Base-by-base conservation (phyloP, 805 yeast genomes). In the Yarrowia alimentaria region DNA sequence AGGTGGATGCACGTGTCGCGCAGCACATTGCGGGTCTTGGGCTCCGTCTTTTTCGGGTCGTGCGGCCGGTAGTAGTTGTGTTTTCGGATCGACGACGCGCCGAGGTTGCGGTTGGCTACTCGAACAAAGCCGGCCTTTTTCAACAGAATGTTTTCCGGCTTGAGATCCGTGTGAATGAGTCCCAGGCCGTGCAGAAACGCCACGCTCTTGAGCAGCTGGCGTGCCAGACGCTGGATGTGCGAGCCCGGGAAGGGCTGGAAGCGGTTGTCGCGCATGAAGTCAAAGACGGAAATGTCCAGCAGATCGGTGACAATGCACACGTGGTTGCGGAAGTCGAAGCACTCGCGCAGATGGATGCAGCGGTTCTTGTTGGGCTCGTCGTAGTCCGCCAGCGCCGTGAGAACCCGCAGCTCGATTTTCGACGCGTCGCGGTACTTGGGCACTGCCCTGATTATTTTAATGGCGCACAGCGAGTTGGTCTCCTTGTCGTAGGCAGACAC, bases 391-490 rank as follows among this genome's bases (percentile, higher is more conserved):
- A 88, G 68, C 45, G 91, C 82, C 13, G 85, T 72, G 54, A 93
- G 69, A 10, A 93, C 88, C 40, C 98, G 70, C 19, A 93, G 72
- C 68, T 93, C 99, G 52, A 90, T 88, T 66, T 84, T 86, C 11
- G 96, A 87, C 3, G 99, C 99, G 62, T 90, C 97, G 51, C 98
- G 75, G 66, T 93, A 93, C 69, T 94, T 87, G 18, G 89, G 95
- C 18, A 93, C 84, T 16, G 96, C 87, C 53, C 95, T 75, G 45
- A 93, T 93, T 55, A 93, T 85, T 65, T 93, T 93, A 54, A 93
- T 84, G 1, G 99, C 99, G 35, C 88, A 93, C 53, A 73, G 72
- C 49, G 75, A 72, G 21, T 79, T 70, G 35, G 77, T 72, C 14
- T 72, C 67, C 49, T 74, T 70, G 63, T 93, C 98, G 57, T 74